A percentile compares a stretch with the other conserved stretches of the same genome.
These are phyloP conservation scores for Hypoxylon rickii DNA, from an alignment of 495 filamentous ascomycete genomes.

Conservation along the genomic window DNA sequence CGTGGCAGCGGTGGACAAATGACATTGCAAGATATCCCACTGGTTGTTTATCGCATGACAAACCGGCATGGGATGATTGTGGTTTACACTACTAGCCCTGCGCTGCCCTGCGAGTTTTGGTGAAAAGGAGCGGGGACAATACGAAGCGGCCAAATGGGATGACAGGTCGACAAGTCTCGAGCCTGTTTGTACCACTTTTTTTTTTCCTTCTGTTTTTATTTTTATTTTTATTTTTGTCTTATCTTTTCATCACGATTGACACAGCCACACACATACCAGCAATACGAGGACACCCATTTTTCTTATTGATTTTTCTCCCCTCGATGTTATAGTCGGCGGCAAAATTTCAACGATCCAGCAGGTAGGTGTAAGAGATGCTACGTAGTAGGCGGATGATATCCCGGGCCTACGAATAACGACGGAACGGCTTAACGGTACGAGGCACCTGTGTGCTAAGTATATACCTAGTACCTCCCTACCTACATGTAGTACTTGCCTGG, in stretches of 20 bases:
- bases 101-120: slow-evolving; percentile 14
- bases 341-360: no score
- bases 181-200: slow-evolving; percentile 27
- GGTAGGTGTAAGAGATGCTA: no score
- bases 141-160: slow-evolving; percentile 34
- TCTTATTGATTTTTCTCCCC: neutral
- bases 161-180: slow-evolving; percentile 27
- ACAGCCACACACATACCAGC: slow-evolving; percentile 28
- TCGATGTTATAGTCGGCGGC: neutral
- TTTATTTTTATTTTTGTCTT: slow-evolving; percentile 27
- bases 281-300: slow-evolving; percentile 28
- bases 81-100: slow-evolving; percentile 31
- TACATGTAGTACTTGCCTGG: no score
- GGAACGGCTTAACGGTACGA: slow-evolving; percentile 4
- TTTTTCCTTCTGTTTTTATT: slow-evolving; percentile 22
- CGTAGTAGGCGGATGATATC: no score
- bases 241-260: slow-evolving; percentile 3
- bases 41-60: slow-evolving; percentile 32
- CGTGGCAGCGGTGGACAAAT: slow-evolving; percentile 21
- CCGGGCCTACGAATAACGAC: no score
- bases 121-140: slow-evolving; percentile 21
- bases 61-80: slow-evolving; percentile 33
- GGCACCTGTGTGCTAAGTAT: no score
- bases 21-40: slow-evolving; percentile 7
- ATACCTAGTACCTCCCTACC: no score